Conservation (phyloP, 805 yeast species). For the Starmerella bombicola region DNA sequence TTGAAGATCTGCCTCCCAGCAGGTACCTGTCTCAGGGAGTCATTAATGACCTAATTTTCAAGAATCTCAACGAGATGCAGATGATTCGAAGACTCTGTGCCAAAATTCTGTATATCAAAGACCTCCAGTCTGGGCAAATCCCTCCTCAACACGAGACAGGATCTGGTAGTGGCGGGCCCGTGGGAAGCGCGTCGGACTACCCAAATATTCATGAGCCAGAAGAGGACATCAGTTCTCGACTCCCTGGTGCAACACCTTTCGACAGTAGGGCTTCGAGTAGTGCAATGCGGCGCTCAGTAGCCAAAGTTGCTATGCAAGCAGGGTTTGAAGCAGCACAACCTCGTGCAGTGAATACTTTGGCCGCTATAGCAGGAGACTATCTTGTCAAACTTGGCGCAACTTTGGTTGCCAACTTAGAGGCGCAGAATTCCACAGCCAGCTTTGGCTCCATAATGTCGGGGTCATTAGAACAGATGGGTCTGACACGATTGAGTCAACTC, state of each 20-base stretch:
- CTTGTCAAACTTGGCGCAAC: conserved; percentile 61
- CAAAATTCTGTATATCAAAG: conserved; percentile 74
- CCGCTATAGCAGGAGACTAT: conserved; percentile 75
- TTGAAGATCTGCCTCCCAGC: conserved; percentile 34
- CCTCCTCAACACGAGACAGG: conserved; percentile 1
- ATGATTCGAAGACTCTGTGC: conserved; percentile 78
- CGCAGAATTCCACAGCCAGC: conserved; percentile 29
- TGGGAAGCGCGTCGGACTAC: conserved; percentile 9
- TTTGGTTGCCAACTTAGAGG: conserved; percentile 58
- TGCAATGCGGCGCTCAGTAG: conserved; percentile 53
- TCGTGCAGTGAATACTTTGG: conserved; percentile 60
- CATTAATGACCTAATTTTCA: conserved; percentile 44
- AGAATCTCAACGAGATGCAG: conserved; percentile 69
- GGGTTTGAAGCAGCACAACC: conserved; percentile 83
- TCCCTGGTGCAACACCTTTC: conserved; percentile 53
- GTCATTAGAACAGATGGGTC: conserved; percentile 73
- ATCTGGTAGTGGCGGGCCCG: background rate
- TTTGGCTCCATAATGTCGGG: conserved; percentile 43
- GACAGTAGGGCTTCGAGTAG: conserved; percentile 50
- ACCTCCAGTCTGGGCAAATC: conserved; percentile 50
- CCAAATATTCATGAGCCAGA: conserved; percentile 48
- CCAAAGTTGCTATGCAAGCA: conserved; percentile 75
- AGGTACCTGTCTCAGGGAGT: conserved; percentile 35
- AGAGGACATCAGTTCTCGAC: conserved; percentile 68
- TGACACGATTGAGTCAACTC: conserved; percentile 53